Evolutionary conservation across 306 rosid species (phyloP).

Genomic region (Prunus dulcis): DNA sequence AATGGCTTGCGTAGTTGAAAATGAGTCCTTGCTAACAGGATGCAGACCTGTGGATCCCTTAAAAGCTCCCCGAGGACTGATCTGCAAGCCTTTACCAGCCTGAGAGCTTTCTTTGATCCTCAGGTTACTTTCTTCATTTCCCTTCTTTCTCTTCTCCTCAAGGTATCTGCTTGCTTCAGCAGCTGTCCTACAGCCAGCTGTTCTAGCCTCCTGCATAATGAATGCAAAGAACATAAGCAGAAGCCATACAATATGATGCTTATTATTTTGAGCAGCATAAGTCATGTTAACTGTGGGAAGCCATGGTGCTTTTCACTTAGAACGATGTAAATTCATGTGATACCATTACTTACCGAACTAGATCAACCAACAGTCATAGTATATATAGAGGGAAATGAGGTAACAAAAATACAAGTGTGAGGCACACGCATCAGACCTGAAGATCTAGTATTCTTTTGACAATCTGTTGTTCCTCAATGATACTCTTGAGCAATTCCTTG

Average conservation of each 20-base stretch:
- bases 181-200: conserved; percentile 70
- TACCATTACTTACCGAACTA: neutral
- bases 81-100: conserved; percentile 44
- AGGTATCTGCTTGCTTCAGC: conserved; percentile 52
- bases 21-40: conserved; percentile 36
- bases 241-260: neutral
- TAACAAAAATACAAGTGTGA: neutral
- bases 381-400: neutral
- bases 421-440: conserved; percentile 44
- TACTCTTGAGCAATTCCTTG: conserved; percentile 49
- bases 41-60: conserved; percentile 39
- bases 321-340: neutral
- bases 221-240: conserved; percentile 6
- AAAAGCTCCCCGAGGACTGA: conserved; percentile 35
- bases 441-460: conserved; percentile 74
- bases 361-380: neutral
- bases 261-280: neutral
- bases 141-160: conserved; percentile 53
- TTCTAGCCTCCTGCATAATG: conserved; percentile 65
- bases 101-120: conserved; percentile 46
- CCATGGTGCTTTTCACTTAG: neutral
- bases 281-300: neutral
- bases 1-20: conserved; percentile 30
- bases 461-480: conserved; percentile 70
- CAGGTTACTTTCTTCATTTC: conserved; percentile 36